A percentile compares a stretch with the other conserved stretches of the same genome.
Evolutionary conservation across 2,329 filamentous ascomycete genomes (phyloP).

Genomic region (Myriosclerotinia duriaeana): DNA sequence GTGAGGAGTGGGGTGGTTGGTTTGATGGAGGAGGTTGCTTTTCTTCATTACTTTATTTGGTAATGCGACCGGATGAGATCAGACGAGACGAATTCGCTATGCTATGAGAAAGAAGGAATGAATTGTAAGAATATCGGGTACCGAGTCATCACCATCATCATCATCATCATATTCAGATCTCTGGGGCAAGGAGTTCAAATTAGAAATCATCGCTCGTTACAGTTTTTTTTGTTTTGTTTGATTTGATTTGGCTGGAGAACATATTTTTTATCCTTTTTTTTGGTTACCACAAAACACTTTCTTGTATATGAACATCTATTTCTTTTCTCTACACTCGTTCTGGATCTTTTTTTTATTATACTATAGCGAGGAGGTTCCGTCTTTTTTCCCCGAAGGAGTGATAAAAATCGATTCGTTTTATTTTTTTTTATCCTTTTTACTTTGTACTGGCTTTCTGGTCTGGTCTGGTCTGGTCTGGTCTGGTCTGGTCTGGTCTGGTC

Average conservation of each 20-base stretch:
- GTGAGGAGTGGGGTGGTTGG: slow-evolving; percentile 3
- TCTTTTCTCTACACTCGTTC: slow-evolving; percentile 19
- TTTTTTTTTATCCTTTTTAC: neutral
- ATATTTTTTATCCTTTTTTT: neutral
- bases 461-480: neutral
- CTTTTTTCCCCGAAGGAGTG: neutral
- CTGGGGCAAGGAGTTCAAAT: slow-evolving; percentile 17
- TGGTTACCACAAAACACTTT: neutral
- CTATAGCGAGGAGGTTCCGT: neutral
- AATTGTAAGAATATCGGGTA: slow-evolving; percentile 21
- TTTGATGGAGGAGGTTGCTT: slow-evolving; percentile 6
- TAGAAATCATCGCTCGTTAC: slow-evolving; percentile 15
- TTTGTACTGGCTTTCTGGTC: slow-evolving; percentile 1
- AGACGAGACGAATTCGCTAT: slow-evolving; percentile 3
- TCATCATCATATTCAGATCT: slow-evolving; percentile 7
- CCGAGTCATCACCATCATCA: slow-evolving; percentile 11
- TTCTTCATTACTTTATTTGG: neutral
- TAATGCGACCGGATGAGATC: neutral
- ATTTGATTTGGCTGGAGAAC: neutral
- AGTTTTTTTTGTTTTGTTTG: neutral
- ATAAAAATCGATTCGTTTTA: neutral
- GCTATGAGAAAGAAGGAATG: slow-evolving; percentile 16
- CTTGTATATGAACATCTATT: slow-evolving; percentile 17
- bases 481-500: slow-evolving; percentile 1
- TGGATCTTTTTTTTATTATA: neutral